A percentile compares a stretch with the other conserved stretches of the same genome.
Conservation (phyloP, 768 basidiomycete genomes). For the Amanita pseudoporphyria region DNA sequence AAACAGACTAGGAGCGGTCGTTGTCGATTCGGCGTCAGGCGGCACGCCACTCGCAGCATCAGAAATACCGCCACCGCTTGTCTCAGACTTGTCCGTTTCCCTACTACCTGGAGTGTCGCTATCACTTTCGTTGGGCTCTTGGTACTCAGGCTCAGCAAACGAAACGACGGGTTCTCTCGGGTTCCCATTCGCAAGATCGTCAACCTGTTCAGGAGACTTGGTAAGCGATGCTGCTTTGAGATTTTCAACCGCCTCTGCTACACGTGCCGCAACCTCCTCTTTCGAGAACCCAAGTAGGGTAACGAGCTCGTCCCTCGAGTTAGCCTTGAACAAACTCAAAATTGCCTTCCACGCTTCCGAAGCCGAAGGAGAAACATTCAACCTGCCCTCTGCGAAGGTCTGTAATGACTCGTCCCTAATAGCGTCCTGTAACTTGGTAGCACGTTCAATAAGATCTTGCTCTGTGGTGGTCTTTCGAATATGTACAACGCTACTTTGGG, state of each 20-base stretch:
- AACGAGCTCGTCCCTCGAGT: conserved; percentile 86
- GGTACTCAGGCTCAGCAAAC: conserved; percentile 68
- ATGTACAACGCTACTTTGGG: conserved; percentile 77
- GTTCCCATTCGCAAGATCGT: conserved; percentile 30
- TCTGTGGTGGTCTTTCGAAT: conserved; percentile 74
- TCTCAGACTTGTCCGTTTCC: conserved; percentile 56
- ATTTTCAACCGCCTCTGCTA: conserved; percentile 74
- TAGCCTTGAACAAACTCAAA: conserved; percentile 78
- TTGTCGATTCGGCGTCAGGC: conserved; percentile 69
- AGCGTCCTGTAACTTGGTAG: conserved; percentile 53
- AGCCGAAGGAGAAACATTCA: conserved; percentile 19
- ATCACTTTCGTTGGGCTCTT: conserved; percentile 27
- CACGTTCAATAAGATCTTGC: conserved; percentile 62
- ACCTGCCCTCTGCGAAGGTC: conserved; percentile 59
- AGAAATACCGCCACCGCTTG: conserved; percentile 55
- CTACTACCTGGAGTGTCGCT: conserved; percentile 23
- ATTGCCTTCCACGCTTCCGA: conserved; percentile 79
- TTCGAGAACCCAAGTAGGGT: conserved; percentile 90
- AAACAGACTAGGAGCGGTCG: conserved; percentile 81
- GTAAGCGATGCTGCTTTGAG: conserved; percentile 39
- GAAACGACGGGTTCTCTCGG: conserved; percentile 73
- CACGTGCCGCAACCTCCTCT: conserved; percentile 66
- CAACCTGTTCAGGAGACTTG: conserved; percentile 26
- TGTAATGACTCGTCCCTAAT: conserved; percentile 48
- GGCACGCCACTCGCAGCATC: conserved; percentile 46